These are phyloP conservation scores for Lasiosphaeria hispida DNA, from an alignment of 495 filamentous ascomycete species.

Conservation along the genomic window DNA sequence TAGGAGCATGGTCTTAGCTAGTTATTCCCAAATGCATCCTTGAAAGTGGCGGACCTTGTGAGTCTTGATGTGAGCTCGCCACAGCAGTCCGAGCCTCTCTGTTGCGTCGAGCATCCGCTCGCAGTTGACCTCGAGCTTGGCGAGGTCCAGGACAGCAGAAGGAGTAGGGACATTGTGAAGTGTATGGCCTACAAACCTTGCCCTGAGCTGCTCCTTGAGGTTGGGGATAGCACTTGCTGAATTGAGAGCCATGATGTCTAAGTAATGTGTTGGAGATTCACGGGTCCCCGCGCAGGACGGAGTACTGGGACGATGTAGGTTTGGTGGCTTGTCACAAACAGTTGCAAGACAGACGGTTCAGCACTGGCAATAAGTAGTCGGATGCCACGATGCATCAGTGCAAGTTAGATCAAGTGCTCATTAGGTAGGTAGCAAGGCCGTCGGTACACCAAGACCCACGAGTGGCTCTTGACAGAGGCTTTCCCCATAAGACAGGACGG, in stretches of 20 bases:
- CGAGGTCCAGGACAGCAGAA: conserved; percentile 65
- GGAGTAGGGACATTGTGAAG: conserved; percentile 64
- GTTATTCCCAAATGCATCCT: background rate
- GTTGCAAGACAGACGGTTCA: no score
- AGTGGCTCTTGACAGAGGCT: no score
- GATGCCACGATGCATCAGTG: no score
- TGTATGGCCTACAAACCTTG: conserved; percentile 59
- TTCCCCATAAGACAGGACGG: no score
- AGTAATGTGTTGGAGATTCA: no score
- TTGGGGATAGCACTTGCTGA: background rate
- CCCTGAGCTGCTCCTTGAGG: conserved; percentile 43
- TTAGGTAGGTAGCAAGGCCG: no score
- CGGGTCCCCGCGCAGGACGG: no score
- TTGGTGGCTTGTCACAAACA: no score
- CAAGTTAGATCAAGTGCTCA: no score
- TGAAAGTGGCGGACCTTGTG: conserved; percentile 62
- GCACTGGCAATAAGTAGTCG: no score
- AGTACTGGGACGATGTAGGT: no score
- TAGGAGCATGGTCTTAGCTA: conserved; percentile 4
- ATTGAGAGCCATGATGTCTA: conserved; percentile 12
- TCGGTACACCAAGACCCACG: no score
- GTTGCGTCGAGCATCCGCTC: conserved; percentile 67
- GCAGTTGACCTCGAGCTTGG: conserved; percentile 68
- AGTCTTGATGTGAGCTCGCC: conserved; percentile 82
- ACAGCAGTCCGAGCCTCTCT: conserved; percentile 57